Base-by-base conservation (phyloP, 345 rosid species). In the Citrus sinensis region DNA sequence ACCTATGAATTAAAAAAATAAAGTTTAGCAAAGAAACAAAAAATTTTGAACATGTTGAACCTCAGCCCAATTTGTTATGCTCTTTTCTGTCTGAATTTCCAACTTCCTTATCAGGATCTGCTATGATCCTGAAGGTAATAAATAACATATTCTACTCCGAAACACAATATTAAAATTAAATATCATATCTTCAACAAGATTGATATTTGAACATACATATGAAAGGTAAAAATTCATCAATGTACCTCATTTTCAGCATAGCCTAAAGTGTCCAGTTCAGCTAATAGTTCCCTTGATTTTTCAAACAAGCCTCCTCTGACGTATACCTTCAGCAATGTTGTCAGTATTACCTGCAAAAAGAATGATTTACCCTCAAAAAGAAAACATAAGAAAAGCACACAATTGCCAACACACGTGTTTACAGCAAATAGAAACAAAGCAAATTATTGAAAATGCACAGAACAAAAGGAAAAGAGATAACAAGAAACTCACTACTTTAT, bases 221-320 rank as follows among this genome's bases (percentile, higher is more conserved):
- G 70, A 55, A 60, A 17, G 29, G 30, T 6, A 40, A 20, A 17
- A 79, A 75, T 32, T 51, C 56, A 51, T 67, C 58, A 30, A 69
- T 56, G 22, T 80, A 95, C 99, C 97, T 95, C 99, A 56, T 91
- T 88, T 76, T 91, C 83, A 51, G 98, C 95, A 79, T 84, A 87
- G 83, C 93, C 96, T 83, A 86, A 75, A 78, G 87, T 77, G 79
- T 91, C 95, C 77, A 95, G 85, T 83, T 93, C 88, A 59, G 87
- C 76, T 40, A 95, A 87, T 70, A 92, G 80, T 78, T 88, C 88
- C 78, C 87, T 89, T 32, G 99, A 89, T 78, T 90, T 91, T 17
- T 92, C 98, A 89, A 93, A 93, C 84, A 92, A 79, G 35, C 96
- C 94, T 80, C 98, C 97, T 88, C 90, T 88, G 25, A 91, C 91